These are phyloP conservation scores for Sporobolus alterniflorus DNA, from an alignment of 202 grass and related monocot species.

Conservation along the genomic window DNA sequence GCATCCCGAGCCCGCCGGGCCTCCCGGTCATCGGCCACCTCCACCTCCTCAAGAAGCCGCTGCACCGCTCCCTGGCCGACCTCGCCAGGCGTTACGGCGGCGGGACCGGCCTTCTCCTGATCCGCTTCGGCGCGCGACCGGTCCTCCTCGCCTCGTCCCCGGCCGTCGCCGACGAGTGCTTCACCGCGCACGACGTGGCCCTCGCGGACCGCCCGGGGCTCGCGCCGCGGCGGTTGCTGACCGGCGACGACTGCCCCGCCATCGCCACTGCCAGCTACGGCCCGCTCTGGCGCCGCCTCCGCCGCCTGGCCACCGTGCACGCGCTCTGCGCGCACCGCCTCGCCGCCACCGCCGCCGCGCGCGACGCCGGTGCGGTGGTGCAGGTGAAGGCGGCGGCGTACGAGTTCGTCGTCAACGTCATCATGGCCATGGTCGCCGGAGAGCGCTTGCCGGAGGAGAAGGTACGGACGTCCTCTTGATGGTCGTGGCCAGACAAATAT, in stretches of 20 bases:
- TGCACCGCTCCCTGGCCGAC: slow-evolving; percentile 52
- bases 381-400: slow-evolving; percentile 43
- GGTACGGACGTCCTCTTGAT: neutral
- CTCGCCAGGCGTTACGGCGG: slow-evolving; percentile 40
- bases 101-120: slow-evolving; percentile 34
- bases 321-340: slow-evolving; percentile 42
- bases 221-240: slow-evolving; percentile 35
- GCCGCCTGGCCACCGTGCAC: slow-evolving; percentile 49
- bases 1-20: slow-evolving; percentile 45
- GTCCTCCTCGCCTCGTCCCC: slow-evolving; percentile 54
- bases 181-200: slow-evolving; percentile 58
- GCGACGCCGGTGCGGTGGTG: slow-evolving; percentile 30
- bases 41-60: slow-evolving; percentile 57
- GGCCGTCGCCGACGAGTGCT: slow-evolving; percentile 59
- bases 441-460: slow-evolving; percentile 22
- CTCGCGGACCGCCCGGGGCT: slow-evolving; percentile 56
- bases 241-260: slow-evolving; percentile 7
- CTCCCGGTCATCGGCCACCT: slow-evolving; percentile 66
- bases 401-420: slow-evolving; percentile 47
- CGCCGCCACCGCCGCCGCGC: neutral
- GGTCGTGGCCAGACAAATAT: neutral
- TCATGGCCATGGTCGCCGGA: slow-evolving; percentile 65
- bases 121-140: slow-evolving; percentile 51
- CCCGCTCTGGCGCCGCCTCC: slow-evolving; percentile 56
- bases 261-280: slow-evolving; percentile 41